Percentiles rank a stretch among this genome's conserved stretches.
These are phyloP conservation scores for Lippia alba DNA, from an alignment of 305 asterid species.

Conservation along the genomic window DNA sequence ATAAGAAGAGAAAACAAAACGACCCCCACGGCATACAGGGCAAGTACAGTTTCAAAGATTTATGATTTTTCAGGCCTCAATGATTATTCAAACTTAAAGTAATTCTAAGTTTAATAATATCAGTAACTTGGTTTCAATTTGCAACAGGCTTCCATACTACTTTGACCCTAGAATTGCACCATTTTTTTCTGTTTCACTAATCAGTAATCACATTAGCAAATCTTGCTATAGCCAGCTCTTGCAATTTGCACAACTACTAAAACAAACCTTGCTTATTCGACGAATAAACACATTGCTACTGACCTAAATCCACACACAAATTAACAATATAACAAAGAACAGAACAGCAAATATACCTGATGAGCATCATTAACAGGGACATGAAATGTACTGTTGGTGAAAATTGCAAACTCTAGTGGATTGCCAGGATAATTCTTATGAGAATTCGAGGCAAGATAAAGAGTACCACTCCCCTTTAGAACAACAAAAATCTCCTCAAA, in stretches of 20 bases:
- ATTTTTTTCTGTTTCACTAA: constrained; percentile 6
- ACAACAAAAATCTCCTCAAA: constrained; percentile 88
- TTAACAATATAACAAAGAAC: background rate
- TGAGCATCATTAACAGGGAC: constrained; percentile 89
- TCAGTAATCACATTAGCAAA: no score
- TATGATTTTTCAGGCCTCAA: background rate
- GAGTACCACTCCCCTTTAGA: constrained; percentile 84
- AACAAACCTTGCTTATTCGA: background rate
- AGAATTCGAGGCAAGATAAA: constrained; percentile 72
- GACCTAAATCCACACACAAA: background rate
- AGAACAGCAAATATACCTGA: constrained; percentile 57
- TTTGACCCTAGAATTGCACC: constrained; percentile 6
- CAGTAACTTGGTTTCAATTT: background rate
- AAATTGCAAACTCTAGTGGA: constrained; percentile 69
- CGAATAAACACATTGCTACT: background rate
- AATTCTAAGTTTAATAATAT: background rate
- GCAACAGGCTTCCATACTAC: background rate
- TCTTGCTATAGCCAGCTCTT: no score
- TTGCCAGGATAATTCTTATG: constrained; percentile 69
- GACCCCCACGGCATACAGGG: background rate
- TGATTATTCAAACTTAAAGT: background rate
- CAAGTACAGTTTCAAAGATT: background rate
- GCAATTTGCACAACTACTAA: background rate
- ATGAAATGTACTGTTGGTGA: constrained; percentile 73
- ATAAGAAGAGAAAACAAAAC: background rate